A percentile compares a stretch with the other conserved stretches of the same genome.
Evolutionary conservation across 2,329 filamentous ascomycete species (phyloP).

Genomic region (Fusarium begoniae): DNA sequence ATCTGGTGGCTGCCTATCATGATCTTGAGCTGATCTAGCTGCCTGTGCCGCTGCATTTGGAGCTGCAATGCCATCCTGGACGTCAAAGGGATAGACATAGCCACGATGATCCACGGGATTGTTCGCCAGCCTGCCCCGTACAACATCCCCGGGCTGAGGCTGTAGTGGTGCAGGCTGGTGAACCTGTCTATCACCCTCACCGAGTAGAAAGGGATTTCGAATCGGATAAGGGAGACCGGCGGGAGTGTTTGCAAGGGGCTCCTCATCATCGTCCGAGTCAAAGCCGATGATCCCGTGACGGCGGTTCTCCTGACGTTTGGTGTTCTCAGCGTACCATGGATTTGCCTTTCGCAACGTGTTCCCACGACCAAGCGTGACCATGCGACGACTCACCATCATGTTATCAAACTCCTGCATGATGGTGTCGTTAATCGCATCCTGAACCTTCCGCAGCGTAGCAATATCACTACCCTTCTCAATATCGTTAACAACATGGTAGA

Average conservation of each 20-base stretch:
- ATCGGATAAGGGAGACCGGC: not conserved
- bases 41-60: not conserved
- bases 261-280: not conserved
- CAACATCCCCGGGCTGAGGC: not conserved
- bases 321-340: not conserved
- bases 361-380: not conserved
- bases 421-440: not conserved
- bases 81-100: not conserved
- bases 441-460: not conserved
- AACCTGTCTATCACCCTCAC: not conserved
- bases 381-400: not conserved
- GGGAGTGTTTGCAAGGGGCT: not conserved
- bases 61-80: not conserved
- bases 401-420: constrained; percentile 9
- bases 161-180: not conserved
- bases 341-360: not conserved
- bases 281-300: not conserved
- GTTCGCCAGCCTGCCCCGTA: not conserved
- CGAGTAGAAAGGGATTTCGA: not conserved
- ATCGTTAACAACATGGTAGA: constrained; percentile 17
- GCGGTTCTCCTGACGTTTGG: not conserved
- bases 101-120: not conserved
- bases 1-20: not conserved
- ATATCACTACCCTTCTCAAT: not conserved
- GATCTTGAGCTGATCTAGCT: not conserved